Base-by-base conservation (phyloP, 805 yeast species). In the Ogataea populi-albae region DNA sequence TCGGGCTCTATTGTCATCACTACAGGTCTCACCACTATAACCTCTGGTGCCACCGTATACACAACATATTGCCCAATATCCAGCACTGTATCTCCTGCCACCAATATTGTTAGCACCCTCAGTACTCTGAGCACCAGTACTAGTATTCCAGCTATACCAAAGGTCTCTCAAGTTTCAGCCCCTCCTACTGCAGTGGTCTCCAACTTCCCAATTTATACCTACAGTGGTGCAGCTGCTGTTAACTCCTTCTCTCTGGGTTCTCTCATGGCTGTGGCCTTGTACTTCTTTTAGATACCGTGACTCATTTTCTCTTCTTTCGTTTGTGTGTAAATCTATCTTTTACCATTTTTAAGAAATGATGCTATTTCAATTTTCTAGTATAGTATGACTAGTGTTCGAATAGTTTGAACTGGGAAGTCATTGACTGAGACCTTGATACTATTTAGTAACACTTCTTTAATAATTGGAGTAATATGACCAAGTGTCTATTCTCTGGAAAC, bases 51-150 rank as follows among this genome's bases (percentile, higher is more conserved):
- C 25, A 61, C 66, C 31, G 37, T 47, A 14, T 59, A 59, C 53
- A 62, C 67, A 30, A 62, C 68, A 23, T 55, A 47, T 50, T 63
- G 68, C 40, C 68, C 68, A 52, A 23, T 49, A 7, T 25, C 28
- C 7, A 8, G 17, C 15, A 8, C 14, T 7, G n/a, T n/a, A n/a
- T n/a, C n/a, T n/a, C n/a, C n/a, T n/a, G n/a, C n/a, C n/a, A n/a
- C n/a, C n/a, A n/a, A n/a, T n/a, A n/a, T n/a, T n/a, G n/a, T n/a
- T n/a, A n/a, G n/a, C n/a, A 25, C 28, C 15, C 9, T 17, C 7
- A 7, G 14, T 7, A 37, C 41, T 9, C 17, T 37, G 22, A 32
- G 37, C 5, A 32, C 41, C n/a, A 36, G 37, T 9, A n/a, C n/a
- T 9, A 7, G 17, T 17, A 25, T 17, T 25, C 15, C 28, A 9